phyloP scores from a whole-genome alignment of 495 filamentous ascomycete species.

The Hypoxylon lenormandii region DNA sequence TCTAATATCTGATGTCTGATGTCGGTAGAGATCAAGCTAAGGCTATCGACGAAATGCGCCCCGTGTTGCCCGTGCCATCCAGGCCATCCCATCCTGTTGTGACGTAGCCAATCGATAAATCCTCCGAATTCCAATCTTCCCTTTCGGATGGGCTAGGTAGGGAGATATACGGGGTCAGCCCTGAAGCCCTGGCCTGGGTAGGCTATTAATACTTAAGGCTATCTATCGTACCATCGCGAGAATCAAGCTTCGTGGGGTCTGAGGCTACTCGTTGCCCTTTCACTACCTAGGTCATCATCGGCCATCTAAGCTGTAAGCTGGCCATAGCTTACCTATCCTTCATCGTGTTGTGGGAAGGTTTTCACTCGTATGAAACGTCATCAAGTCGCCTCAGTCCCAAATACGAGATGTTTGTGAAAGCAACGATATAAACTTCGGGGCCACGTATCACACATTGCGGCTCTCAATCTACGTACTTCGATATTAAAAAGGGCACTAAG shows the following conservation, averaged over 20 bases:
- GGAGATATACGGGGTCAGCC: slow-evolving; percentile 6
- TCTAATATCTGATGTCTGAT: too few relatives aligned
- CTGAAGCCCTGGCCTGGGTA: slow-evolving; percentile 6
- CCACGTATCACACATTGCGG: slow-evolving; percentile 36
- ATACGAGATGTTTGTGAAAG: slow-evolving; percentile 42
- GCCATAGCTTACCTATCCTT: not conserved
- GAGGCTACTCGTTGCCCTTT: not conserved
- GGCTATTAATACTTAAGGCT: slow-evolving; percentile 14
- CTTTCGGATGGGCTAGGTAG: slow-evolving; percentile 5
- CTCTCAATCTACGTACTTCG: slow-evolving; percentile 18
- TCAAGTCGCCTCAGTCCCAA: slow-evolving; percentile 17
- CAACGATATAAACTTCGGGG: slow-evolving; percentile 38
- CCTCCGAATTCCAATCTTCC: slow-evolving; percentile 36
- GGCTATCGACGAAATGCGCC: slow-evolving; percentile 21
- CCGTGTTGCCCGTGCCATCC: slow-evolving; percentile 29
- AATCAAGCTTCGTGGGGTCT: slow-evolving; percentile 27
- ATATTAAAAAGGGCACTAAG: slow-evolving; percentile 2
- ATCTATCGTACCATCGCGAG: slow-evolving; percentile 23
- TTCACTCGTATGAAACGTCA: slow-evolving; percentile 43
- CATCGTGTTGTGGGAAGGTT: slow-evolving; percentile 14
- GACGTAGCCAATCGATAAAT: slow-evolving; percentile 32
- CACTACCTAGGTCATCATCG: too few relatives aligned
- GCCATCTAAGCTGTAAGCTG: too few relatives aligned
- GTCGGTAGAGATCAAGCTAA: slow-evolving; percentile 16
- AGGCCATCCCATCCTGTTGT: slow-evolving; percentile 31